Base-by-base conservation (phyloP, 257 asterid species). In the Nicotiana paniculata region DNA sequence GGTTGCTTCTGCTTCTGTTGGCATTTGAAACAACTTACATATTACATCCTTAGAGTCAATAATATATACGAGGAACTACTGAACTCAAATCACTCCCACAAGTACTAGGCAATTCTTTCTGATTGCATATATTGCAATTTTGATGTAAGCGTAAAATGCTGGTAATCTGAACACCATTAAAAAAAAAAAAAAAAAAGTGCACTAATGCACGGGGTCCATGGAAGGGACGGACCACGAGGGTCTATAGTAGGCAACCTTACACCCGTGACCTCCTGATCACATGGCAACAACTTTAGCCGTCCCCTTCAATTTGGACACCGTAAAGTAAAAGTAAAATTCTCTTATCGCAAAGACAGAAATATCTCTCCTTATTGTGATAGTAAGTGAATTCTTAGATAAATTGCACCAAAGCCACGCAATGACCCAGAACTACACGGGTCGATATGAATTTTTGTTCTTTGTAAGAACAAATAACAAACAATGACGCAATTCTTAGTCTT, bases 21-120 rank as follows among this genome's bases (percentile, higher is more conserved):
- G 21, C 48, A 12, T 61, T 74, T 74, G 62, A 28, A 48, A 74
- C 79, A 26, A 48, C 26, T 74, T 35, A n/a, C 75, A 33, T 33
- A 30, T 6, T 30, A 30, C 43, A 66, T 32, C 61, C 3, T 17
- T 48, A 13, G 9, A 74, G 79, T 26, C 13, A 13, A 15, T n/a
- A 75, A 51, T 15, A n/a, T 72, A 24, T 51, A 26, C 62, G 53
- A 75, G 24, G 43, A 74, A 74, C 63, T 75, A 21, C 26, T 26
- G 63, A 48, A 75, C 63, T 13, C 13, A 51, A 21, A 74, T 9
- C 62, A 74, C 61, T 74, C 15, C 26, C 26, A 74, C 15, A 75
- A 51, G 43, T 75, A 75, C 63, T 51, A 48, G 16, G 53, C 79
- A 75, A 75, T 75, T 75, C 59, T 51, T 51, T 75, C 79, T 48